Conservation (phyloP, 2,329 filamentous ascomycete species). For the Neofusicoccum ribis region DNA sequence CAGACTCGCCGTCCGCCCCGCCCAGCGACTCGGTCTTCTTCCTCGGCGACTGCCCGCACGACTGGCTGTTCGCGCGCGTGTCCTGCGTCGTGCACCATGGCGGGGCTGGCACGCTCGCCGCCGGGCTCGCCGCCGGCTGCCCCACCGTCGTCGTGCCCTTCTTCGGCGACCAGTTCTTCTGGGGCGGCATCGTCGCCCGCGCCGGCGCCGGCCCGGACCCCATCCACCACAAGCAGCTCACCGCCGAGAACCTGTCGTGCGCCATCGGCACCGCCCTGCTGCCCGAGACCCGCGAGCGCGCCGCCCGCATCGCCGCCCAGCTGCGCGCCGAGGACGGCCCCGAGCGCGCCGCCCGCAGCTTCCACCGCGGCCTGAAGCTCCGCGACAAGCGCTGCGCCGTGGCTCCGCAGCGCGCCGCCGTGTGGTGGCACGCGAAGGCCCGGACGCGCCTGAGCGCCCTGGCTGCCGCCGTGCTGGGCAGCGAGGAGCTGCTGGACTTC, state of each 20-base stretch:
- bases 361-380: too few relatives aligned
- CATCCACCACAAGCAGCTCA: slow-evolving; percentile 68
- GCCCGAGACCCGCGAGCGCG: slow-evolving; percentile 59
- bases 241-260: slow-evolving; percentile 63
- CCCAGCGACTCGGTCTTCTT: slow-evolving; percentile 63
- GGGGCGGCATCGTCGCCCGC: slow-evolving; percentile 68
- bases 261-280: slow-evolving; percentile 69
- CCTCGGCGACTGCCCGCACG: slow-evolving; percentile 73
- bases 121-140: slow-evolving; percentile 68
- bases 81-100: slow-evolving; percentile 32
- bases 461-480: slow-evolving; percentile 65
- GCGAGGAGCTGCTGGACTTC: slow-evolving; percentile 62
- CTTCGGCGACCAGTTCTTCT: slow-evolving; percentile 78
- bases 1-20: slow-evolving; percentile 24
- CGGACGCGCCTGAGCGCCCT: slow-evolving; percentile 61
- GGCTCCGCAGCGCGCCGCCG: slow-evolving; percentile 63
- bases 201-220: slow-evolving; percentile 65
- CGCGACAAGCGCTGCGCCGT: slow-evolving; percentile 66
- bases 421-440: slow-evolving; percentile 51
- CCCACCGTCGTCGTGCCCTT: slow-evolving; percentile 78
- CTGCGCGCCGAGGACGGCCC: slow-evolving; percentile 67
- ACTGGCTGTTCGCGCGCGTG: slow-evolving; percentile 64
- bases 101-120: slow-evolving; percentile 76
- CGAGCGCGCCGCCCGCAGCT: too few relatives aligned
- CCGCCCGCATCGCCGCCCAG: slow-evolving; percentile 58